phyloP scores from a whole-genome alignment of 495 filamentous ascomycete genomes.

The Staphylotrichum longicolle region DNA sequence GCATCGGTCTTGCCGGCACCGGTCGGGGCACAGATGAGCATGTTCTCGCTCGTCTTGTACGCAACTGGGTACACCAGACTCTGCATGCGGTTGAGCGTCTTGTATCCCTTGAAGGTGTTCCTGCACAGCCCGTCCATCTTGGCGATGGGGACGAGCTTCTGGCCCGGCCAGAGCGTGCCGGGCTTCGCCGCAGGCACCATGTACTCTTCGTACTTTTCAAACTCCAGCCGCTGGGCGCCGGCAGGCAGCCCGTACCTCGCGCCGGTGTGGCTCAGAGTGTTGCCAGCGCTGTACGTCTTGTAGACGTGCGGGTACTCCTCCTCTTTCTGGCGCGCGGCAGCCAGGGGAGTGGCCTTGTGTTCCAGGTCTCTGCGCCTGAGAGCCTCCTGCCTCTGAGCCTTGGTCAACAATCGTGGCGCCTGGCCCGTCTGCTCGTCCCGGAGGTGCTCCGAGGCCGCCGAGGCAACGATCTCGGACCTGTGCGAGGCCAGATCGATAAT shows the following conservation, averaged over 20 bases:
- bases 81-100: slow-evolving; percentile 94
- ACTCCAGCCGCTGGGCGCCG: slow-evolving; percentile 56
- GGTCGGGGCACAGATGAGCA: slow-evolving; percentile 97
- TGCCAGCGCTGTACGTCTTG: slow-evolving; percentile 73
- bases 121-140: slow-evolving; percentile 87
- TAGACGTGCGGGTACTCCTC: slow-evolving; percentile 92
- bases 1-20: slow-evolving; percentile 99
- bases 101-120: slow-evolving; percentile 93
- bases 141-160: slow-evolving; percentile 72
- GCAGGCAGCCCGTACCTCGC: slow-evolving; percentile 72
- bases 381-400: slow-evolving; percentile 71
- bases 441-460: slow-evolving; percentile 32
- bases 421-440: slow-evolving; percentile 47
- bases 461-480: slow-evolving; percentile 58
- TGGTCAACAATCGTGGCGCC: slow-evolving; percentile 61
- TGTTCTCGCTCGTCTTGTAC: slow-evolving; percentile 94
- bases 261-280: slow-evolving; percentile 72
- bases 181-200: slow-evolving; percentile 77
- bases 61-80: slow-evolving; percentile 93
- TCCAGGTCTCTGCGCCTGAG: slow-evolving; percentile 71
- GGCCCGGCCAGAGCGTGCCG: slow-evolving; percentile 65
- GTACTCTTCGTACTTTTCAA: slow-evolving; percentile 81
- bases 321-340: slow-evolving; percentile 57
- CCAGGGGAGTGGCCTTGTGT: slow-evolving; percentile 74
- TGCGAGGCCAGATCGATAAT: slow-evolving; percentile 79